Conservation (phyloP, 345 rosid genomes). For the Litchi chinensis region DNA sequence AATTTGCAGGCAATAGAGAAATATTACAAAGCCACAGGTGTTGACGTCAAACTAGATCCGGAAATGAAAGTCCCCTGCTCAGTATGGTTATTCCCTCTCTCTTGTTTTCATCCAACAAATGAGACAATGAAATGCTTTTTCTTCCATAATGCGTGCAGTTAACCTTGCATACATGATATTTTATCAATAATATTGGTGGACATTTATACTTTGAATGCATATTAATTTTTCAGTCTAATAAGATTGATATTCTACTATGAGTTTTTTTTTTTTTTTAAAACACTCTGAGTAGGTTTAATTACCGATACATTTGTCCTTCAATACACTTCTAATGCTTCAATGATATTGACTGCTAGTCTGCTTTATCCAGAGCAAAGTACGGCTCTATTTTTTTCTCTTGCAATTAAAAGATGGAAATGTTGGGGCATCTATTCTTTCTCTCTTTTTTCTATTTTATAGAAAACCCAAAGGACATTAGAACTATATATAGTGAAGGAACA, state of each 20-base stretch:
- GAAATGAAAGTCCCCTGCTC: slow-evolving; percentile 82
- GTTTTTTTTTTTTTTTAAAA: too few relatives aligned
- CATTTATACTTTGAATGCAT: not conserved
- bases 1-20: slow-evolving; percentile 69
- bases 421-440: not conserved
- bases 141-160: not conserved
- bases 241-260: not conserved
- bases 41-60: slow-evolving; percentile 76
- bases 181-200: not conserved
- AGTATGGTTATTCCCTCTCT: slow-evolving; percentile 44
- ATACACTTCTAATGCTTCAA: not conserved
- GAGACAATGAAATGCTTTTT: slow-evolving; percentile 1
- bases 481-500: not conserved
- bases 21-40: slow-evolving; percentile 67
- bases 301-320: not conserved
- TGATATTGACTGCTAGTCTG: not conserved
- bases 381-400: not conserved
- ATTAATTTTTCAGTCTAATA: not conserved
- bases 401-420: not conserved
- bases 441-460: not conserved
- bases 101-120: not conserved
- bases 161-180: not conserved
- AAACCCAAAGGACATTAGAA: not conserved
- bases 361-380: not conserved
- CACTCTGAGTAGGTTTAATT: too few relatives aligned